A percentile compares a stretch with the other conserved stretches of the same genome.
These are phyloP conservation scores for Syzygium oleosum DNA, from an alignment of 345 rosid genomes.

Conservation along the genomic window DNA sequence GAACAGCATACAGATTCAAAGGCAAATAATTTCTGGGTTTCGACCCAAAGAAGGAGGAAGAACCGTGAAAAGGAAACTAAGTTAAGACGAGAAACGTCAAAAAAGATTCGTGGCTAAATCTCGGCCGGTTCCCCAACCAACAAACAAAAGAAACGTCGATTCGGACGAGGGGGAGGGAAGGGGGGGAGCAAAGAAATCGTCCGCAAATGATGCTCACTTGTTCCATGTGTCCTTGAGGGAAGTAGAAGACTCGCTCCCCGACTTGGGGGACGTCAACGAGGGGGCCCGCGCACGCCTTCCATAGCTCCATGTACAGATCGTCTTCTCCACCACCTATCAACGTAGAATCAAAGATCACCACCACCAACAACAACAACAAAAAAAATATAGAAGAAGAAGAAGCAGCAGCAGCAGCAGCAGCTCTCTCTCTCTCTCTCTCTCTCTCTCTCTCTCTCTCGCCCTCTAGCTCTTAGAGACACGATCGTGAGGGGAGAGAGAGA, in stretches of 20 bases:
- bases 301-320: conserved; percentile 54
- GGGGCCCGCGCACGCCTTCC: conserved; percentile 91
- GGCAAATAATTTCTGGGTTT: background rate
- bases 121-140: background rate
- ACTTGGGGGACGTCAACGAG: conserved; percentile 61
- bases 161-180: background rate
- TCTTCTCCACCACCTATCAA: conserved; percentile 25
- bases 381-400: background rate
- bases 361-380: background rate
- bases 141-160: background rate
- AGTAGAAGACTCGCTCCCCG: conserved; percentile 61
- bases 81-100: background rate
- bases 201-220: conserved; percentile 30
- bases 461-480: background rate
- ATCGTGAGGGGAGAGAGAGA: background rate
- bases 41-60: background rate
- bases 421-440: background rate
- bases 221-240: conserved; percentile 98
- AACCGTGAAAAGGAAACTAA: background rate
- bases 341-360: background rate
- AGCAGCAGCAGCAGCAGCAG: background rate
- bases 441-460: background rate
- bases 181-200: background rate
- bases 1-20: background rate
- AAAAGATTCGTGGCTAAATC: background rate